Conservation (phyloP, 805 yeast species). For the Zygotorulaspora chibaensis region DNA sequence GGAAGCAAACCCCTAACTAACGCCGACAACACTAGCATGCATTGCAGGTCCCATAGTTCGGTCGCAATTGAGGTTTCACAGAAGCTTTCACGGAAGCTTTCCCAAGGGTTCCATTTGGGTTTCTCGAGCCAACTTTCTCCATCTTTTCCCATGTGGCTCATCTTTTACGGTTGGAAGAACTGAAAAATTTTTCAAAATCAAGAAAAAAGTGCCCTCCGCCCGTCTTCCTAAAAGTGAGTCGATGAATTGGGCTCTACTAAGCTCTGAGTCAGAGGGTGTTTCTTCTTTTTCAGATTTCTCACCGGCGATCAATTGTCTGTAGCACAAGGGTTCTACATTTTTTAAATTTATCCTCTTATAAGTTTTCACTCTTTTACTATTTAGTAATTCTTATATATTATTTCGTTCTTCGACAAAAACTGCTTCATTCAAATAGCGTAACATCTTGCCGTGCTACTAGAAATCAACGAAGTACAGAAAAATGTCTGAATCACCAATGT, state of each 20-base stretch:
- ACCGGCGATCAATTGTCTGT: not conserved
- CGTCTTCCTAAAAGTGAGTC: not conserved
- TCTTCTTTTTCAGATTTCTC: not conserved
- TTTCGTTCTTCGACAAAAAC: not conserved
- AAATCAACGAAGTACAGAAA: not conserved
- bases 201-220: not conserved
- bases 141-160: not conserved
- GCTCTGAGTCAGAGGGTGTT: constrained; percentile 1
- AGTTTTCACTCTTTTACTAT: no score
- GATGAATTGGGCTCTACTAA: not conserved
- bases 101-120: not conserved
- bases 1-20: no score
- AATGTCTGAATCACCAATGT: constrained; percentile 30
- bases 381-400: no score
- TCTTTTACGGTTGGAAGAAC: not conserved
- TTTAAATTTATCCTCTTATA: no score
- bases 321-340: not conserved
- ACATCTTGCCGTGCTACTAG: not conserved
- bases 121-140: not conserved
- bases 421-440: not conserved
- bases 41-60: not conserved
- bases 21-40: not conserved
- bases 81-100: not conserved
- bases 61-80: not conserved
- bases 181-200: not conserved